Base-by-base conservation (phyloP, 23 red algal genomes). In the Gracilaria domingensis region DNA sequence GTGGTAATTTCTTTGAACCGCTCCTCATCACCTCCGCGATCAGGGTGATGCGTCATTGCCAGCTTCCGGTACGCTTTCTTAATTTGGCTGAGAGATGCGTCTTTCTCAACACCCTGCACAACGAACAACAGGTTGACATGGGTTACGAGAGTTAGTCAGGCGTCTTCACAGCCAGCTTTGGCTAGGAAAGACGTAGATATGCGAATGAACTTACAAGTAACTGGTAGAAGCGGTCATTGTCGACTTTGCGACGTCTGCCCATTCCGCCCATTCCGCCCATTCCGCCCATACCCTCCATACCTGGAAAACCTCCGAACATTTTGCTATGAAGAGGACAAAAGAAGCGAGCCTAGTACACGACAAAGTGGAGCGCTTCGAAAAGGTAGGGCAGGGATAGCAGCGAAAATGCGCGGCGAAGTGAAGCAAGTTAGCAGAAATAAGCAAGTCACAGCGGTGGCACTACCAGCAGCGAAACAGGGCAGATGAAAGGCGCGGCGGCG, bases 1-100 rank as follows among this genome's bases (percentile, higher is more conserved):
- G 88, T 89, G 17, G 93, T 93, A 48, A 99, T 89, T 51, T 99
- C 94, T 65, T 99, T 96, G 69, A 99, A 99, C 23, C 93, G 81
- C 60, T 99, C 97, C 86, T 96, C 86, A 88, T 99, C 94, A 56
- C 93, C 93, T 38, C 94, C 94, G 70, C 95, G 96, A 84, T 99
- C 97, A 23, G 97, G 97, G 66, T 99, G 96, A 40, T 92, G 67
- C 25, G 83, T 94, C 76, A 98, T 62, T 20, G 91, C 91, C 39
- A 94, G 60, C 32, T 92, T 95, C 23, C 90, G 80, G 72, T 95
- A 98, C 5, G 96, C 85, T 84, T 98, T 98, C 77, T 98, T 98
- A 42, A 98, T 88, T 39, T 89, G 75, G 28, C 65, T 90, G 25
- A 81, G 75, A 61, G 61, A 62, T n/a, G 96, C 96, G 49, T 98